A percentile compares a stretch with the other conserved stretches of the same genome.
These are phyloP conservation scores for Beauveria pseudobassiana DNA, from an alignment of 2,329 filamentous ascomycete genomes.

Conservation along the genomic window DNA sequence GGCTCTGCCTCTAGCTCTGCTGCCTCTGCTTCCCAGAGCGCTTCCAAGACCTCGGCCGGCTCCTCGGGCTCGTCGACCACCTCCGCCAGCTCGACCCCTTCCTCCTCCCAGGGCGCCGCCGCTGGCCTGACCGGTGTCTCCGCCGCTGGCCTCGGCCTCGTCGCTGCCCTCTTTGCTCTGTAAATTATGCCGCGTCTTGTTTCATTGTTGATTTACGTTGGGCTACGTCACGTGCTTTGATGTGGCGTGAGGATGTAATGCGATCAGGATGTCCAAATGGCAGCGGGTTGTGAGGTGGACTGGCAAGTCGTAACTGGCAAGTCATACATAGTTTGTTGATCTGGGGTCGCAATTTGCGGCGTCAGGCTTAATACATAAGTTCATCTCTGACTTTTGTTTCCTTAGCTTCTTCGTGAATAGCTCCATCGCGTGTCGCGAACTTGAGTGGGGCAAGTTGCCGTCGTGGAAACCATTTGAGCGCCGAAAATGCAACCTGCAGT, in stretches of 20 bases:
- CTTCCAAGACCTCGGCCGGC: neutral
- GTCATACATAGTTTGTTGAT: neutral
- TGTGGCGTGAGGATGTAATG: conserved; percentile 7
- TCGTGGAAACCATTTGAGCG: too few relatives aligned
- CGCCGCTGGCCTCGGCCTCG: neutral
- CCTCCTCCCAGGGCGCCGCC: neutral
- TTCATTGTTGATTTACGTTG: neutral
- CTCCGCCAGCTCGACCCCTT: neutral
- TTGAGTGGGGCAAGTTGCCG: too few relatives aligned
- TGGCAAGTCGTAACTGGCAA: neutral
- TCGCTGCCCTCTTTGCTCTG: conserved; percentile 11
- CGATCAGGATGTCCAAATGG: neutral
- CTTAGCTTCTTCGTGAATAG: neutral
- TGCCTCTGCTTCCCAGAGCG: neutral
- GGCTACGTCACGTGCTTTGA: neutral
- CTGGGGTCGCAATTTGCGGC: neutral
- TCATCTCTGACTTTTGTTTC: neutral
- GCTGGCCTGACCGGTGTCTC: conserved; percentile 1
- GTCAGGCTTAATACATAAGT: neutral
- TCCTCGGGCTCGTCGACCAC: neutral
- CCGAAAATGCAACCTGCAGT: too few relatives aligned
- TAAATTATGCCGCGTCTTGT: conserved; percentile 1
- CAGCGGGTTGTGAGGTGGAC: neutral
- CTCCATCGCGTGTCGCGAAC: too few relatives aligned
- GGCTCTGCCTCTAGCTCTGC: neutral